Base-by-base conservation (phyloP, 1,284 basidiomycete species). In the Hymenochaete sp. region DNA sequence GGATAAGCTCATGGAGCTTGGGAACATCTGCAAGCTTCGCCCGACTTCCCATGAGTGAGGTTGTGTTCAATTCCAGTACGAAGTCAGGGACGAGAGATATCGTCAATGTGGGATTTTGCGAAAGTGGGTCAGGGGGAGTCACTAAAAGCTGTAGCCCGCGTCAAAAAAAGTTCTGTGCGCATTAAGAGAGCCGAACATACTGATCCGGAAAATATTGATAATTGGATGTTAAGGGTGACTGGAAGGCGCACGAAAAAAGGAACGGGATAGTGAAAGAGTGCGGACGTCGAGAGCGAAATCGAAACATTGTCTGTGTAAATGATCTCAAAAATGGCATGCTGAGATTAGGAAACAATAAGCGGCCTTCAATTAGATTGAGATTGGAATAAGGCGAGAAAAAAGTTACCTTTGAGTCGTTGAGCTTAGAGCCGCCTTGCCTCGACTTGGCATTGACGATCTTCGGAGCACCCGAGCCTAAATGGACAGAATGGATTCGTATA, bases 1-100 rank as follows among this genome's bases (percentile, higher is more conserved):
- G 77, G 32, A 89, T 87, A 38, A 89, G 66, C 58, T 89, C 85
- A 53, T 89, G 86, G 10, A 89, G 64, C 59, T 89, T 89, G 21
- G 86, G 85, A 3, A 89, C 82, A 55, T 89, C 83, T 28, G 82
- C 83, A 1, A 89, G 70, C 61, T 88, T 86, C 28, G 86, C 85
- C 31, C 85, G 77, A 53, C 83, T 88, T 29, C 85, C 85, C 72
- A 89, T 77, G 2, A 87, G 69, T 19, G 86, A 89, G 5, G 76
- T 83, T 22, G 80, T 87, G 42, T 76, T 75, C 22, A 88, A 66
- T 53, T 80, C 75, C 9, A 88, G 71, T 3, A 71, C 74, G 55
- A 88, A 83, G 51, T 73, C 68, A 4, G 79, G 74, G 48, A 76
- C 74, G 14, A 87, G 68, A 26, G 70, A 71, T 35, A 87, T 60